A percentile compares a stretch with the other conserved stretches of the same genome.
Conservation (phyloP, 306 rosid species). For the Elaeagnus macrophylla region DNA sequence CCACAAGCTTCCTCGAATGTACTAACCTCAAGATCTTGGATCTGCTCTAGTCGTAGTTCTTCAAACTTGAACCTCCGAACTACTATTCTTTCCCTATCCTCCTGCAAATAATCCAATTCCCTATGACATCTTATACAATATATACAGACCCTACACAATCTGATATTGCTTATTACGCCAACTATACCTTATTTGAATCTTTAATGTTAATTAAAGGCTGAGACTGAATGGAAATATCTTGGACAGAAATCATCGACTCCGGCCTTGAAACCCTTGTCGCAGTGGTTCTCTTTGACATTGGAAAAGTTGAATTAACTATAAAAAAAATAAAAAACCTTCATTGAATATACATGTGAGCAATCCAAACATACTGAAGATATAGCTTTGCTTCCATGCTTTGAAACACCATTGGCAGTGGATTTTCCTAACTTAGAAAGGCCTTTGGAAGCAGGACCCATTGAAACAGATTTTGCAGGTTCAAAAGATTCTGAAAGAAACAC, state of each 20-base stretch:
- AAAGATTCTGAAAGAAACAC: constrained; percentile 41
- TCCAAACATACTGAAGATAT: constrained; percentile 50
- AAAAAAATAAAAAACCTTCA: constrained; percentile 13
- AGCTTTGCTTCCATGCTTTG: constrained; percentile 71
- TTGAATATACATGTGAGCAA: constrained; percentile 6
- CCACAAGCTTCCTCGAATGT: too few relatives aligned
- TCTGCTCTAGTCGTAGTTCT: constrained; percentile 87
- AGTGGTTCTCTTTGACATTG: constrained; percentile 43
- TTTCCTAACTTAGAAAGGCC: constrained; percentile 55
- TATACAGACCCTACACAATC: constrained; percentile 5
- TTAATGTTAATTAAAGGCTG: constrained; percentile 77
- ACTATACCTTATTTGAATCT: constrained; percentile 88
- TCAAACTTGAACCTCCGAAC: constrained; percentile 88
- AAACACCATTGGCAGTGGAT: constrained; percentile 58
- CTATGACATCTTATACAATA: constrained; percentile 4
- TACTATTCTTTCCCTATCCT: constrained; percentile 84
- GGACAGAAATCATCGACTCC: constrained; percentile 49
- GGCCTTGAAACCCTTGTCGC: constrained; percentile 48
- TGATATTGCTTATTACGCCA: constrained; percentile 9
- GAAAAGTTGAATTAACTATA: not conserved
- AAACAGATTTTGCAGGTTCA: constrained; percentile 46
- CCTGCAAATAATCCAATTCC: constrained; percentile 44
- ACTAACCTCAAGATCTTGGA: constrained; percentile 93
- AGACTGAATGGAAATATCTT: constrained; percentile 70
- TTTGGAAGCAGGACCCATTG: constrained; percentile 51